Conservation (phyloP, 2,329 filamentous ascomycete species). For the Clonostachys rosea region DNA sequence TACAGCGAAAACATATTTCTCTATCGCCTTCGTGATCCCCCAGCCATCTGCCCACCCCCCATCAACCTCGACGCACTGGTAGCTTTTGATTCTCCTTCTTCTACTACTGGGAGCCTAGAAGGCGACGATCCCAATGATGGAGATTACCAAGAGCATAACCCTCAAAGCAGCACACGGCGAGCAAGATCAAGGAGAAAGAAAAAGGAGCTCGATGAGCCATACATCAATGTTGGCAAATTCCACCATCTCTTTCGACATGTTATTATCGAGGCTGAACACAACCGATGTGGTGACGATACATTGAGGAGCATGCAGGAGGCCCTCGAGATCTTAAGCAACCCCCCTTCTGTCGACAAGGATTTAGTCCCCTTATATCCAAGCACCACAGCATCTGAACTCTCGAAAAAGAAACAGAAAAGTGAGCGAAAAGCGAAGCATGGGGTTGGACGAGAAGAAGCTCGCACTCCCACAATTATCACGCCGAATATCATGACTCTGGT, state of each 20-base stretch:
- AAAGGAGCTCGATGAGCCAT: background rate
- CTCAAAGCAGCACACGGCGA: no score
- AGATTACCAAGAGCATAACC: background rate
- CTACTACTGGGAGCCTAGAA: background rate
- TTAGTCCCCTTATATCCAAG: no score
- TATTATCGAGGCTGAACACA: constrained; percentile 34
- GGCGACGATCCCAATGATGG: constrained; percentile 3
- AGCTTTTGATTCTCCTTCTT: constrained; percentile 3
- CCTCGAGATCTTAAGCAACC: constrained; percentile 24
- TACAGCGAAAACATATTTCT: constrained; percentile 43
- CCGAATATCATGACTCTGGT: no score
- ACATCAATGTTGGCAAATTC: constrained; percentile 26
- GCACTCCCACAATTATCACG: no score
- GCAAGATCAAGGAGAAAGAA: no score
- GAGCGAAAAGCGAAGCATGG: no score
- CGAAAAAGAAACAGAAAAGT: no score
- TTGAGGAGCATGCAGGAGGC: constrained; percentile 24
- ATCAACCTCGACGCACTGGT: constrained; percentile 8
- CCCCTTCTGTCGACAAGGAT: no score
- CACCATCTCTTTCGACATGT: constrained; percentile 32
- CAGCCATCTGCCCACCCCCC: background rate
- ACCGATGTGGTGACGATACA: constrained; percentile 20
- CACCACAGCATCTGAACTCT: no score
- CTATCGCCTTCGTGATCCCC: constrained; percentile 36
- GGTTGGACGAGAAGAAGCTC: no score